Base-by-base conservation (phyloP, 257 asterid species). In the Galeopsis tetrahit region DNA sequence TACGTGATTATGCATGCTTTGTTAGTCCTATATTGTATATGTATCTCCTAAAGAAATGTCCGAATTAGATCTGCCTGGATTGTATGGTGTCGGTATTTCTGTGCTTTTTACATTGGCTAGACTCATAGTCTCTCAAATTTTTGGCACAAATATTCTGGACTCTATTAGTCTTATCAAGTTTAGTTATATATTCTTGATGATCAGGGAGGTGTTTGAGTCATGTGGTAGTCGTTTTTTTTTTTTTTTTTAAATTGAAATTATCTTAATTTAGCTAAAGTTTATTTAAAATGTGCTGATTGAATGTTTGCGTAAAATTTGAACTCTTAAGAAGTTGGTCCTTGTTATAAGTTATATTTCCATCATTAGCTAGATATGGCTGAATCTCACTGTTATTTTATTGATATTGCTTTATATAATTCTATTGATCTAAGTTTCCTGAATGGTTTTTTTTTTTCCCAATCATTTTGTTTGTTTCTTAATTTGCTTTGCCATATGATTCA, bases 401-500 rank as follows among this genome's bases (percentile, higher is more conserved):
- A 63, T 51, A 3, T 62, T 35, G 42, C 32, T 46, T 2, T 21
- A 21, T 21, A 1, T 21, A 21, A 21, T 21, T 17, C 21, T 13
- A 14, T 21, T 17, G 53, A 14, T 53, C 60, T 3, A 44, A 56
- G 14, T 14, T 34, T 34, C 56, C 17, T 28, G 62, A 44, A 44
- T 3, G 5, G 34, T 7, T 17, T n/a, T 17, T 51, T 3, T 43
- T 39, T 55, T 44, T 51, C 15, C 8, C 56, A 5, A 49, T 49
- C 28, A n/a, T 49, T 56, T 5, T 13, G 28, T 65, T 43, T 21
- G 10, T 69, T 59, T 42, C 38, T 38, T 57, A 49, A 66, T 36
- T 70, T 59, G 46, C 11, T 71, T 46, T 66, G 42, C 32, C 33
- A 17, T 52, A 35, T 63, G 51, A 38, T 32, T 79, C 78, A 59